A percentile compares a stretch with the other conserved stretches of the same genome.
phyloP scores from a whole-genome alignment of 1,139 yeast species.

The Pichia kudriavzevii region DNA sequence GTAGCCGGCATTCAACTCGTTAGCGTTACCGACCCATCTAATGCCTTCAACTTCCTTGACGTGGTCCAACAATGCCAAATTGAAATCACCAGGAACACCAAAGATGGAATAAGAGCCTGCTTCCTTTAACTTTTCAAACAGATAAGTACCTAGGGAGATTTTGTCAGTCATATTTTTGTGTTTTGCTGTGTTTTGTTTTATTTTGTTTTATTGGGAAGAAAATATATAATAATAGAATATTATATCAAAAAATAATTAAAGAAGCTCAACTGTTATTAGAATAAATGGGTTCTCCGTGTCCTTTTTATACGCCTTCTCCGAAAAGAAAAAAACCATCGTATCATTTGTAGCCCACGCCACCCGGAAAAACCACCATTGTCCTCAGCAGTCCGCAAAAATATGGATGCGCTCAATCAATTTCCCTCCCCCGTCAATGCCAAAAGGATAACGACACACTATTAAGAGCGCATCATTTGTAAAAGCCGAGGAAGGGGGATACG shows the following conservation, averaged over 20 bases:
- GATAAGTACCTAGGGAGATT: constrained; percentile 50
- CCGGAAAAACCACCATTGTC: background rate
- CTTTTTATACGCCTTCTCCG: too few relatives aligned
- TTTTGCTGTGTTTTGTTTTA: background rate
- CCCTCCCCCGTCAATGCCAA: too few relatives aligned
- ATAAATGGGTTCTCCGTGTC: too few relatives aligned
- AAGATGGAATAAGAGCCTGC: constrained; percentile 58
- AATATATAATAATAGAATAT: background rate
- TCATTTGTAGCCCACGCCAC: background rate
- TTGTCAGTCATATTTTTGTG: constrained; percentile 5
- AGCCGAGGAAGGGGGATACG: too few relatives aligned
- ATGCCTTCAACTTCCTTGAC: constrained; percentile 52
- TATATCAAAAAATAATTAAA: too few relatives aligned
- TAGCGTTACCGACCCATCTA: constrained; percentile 67
- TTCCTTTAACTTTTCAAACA: constrained; percentile 56
- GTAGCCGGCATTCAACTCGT: constrained; percentile 66
- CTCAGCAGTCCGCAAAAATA: too few relatives aligned
- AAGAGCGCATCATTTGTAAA: too few relatives aligned
- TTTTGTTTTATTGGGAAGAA: background rate
- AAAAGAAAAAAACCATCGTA: too few relatives aligned
- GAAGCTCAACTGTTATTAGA: too few relatives aligned
- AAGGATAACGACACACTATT: too few relatives aligned
- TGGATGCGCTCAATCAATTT: too few relatives aligned
- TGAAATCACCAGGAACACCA: constrained; percentile 80
- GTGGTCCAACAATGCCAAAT: constrained; percentile 58